A percentile compares a stretch with the other conserved stretches of the same genome.
Evolutionary conservation across 768 basidiomycete genomes (phyloP).

Genomic region (Kwoniella europaea): DNA sequence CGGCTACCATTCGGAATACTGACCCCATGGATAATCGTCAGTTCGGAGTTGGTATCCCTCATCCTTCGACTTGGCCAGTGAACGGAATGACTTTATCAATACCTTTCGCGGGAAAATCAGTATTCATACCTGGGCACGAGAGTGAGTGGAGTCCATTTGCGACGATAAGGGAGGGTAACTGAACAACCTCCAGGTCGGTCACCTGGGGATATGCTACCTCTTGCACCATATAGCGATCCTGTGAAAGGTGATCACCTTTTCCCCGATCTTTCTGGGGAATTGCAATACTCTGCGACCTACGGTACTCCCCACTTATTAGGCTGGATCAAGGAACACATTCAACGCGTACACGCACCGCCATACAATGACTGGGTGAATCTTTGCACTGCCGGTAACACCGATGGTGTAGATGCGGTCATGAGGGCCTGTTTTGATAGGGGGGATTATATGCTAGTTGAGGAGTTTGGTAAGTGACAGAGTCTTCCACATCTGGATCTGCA

Average conservation of each 20-base stretch:
- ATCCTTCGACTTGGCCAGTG: conserved; percentile 49
- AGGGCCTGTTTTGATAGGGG: conserved; percentile 37
- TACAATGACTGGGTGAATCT: conserved; percentile 67
- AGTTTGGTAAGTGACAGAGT: conserved; percentile 67
- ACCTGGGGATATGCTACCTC: conserved; percentile 33
- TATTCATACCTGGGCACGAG: conserved; percentile 44
- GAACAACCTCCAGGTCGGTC: conserved; percentile 9
- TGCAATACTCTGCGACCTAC: conserved; percentile 42
- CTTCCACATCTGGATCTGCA: background rate
- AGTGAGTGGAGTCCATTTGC: conserved; percentile 31
- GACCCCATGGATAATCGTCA: conserved; percentile 9
- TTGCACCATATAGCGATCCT: conserved; percentile 33
- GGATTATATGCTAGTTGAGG: conserved; percentile 60
- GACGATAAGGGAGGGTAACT: background rate
- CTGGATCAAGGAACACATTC: conserved; percentile 44
- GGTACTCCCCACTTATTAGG: conserved; percentile 37
- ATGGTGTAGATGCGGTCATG: conserved; percentile 60
- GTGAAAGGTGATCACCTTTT: conserved; percentile 33
- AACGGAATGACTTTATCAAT: conserved; percentile 50
- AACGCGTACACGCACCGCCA: conserved; percentile 54
- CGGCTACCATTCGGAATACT: background rate
- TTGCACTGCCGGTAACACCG: conserved; percentile 72
- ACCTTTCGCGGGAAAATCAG: conserved; percentile 44
- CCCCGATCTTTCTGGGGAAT: conserved; percentile 40
- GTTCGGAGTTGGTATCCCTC: conserved; percentile 49